These are phyloP conservation scores for Alectoria sarmentosa DNA, from an alignment of 495 filamentous ascomycete species.

Conservation along the genomic window DNA sequence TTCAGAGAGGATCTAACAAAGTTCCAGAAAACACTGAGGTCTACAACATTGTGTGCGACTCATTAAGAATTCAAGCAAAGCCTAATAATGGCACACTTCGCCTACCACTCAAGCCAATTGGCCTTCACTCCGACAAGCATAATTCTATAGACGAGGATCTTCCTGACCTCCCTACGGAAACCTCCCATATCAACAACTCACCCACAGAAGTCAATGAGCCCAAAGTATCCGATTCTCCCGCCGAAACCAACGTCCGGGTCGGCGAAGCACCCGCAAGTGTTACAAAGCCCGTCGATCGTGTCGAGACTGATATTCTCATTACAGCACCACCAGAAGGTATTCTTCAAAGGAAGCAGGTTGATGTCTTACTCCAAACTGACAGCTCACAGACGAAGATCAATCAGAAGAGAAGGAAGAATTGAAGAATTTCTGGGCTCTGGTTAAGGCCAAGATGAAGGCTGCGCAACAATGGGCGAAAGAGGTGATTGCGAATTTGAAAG, in stretches of 20 bases:
- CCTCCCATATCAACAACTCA: slow-evolving; percentile 2
- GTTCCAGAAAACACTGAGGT: slow-evolving; percentile 81
- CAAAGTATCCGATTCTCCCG: neutral
- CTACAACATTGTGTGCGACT: slow-evolving; percentile 78
- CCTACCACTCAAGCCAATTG: slow-evolving; percentile 63
- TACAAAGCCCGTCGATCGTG: neutral
- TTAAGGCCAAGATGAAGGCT: slow-evolving; percentile 22
- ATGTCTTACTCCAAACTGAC: neutral
- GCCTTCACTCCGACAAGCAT: slow-evolving; percentile 52
- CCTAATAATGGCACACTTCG: slow-evolving; percentile 55
- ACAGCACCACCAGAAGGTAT: neutral
- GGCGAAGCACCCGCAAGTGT: neutral
- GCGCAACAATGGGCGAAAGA: slow-evolving; percentile 23
- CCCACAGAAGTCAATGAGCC: neutral
- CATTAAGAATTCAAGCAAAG: slow-evolving; percentile 36
- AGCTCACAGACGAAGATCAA: slow-evolving; percentile 9
- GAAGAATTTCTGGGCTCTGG: slow-evolving; percentile 18
- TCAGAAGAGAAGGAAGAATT: slow-evolving; percentile 15
- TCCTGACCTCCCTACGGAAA: slow-evolving; percentile 28
- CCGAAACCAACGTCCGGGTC: neutral
- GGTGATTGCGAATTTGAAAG: slow-evolving; percentile 13
- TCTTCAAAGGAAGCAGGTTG: neutral
- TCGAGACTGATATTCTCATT: neutral
- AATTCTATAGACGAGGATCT: slow-evolving; percentile 32
- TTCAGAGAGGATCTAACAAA: neutral